Conservation (phyloP, 2,329 filamentous ascomycete species). For the Apiospora sp. region DNA sequence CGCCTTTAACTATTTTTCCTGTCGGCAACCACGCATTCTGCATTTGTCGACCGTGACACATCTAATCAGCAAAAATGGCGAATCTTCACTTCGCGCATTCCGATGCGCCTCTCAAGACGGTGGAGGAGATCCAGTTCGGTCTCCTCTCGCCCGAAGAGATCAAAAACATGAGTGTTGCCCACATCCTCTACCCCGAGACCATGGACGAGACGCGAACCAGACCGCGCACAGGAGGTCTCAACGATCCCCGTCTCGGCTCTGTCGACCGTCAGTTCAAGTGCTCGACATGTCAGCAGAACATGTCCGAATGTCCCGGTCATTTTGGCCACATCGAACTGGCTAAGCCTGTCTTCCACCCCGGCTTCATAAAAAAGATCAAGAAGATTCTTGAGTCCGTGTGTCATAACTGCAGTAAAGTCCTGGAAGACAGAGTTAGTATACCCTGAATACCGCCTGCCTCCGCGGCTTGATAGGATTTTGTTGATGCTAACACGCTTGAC, state of each 20-base stretch:
- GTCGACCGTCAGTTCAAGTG: slow-evolving; percentile 97
- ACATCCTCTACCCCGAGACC: slow-evolving; percentile 98
- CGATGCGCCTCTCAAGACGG: slow-evolving; percentile 94
- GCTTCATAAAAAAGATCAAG: slow-evolving; percentile 99
- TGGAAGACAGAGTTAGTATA: slow-evolving; percentile 96
- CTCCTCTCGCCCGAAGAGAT: slow-evolving; percentile 98
- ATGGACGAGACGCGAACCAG: slow-evolving; percentile 96
- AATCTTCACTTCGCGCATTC: slow-evolving; percentile 91
- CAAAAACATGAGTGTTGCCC: slow-evolving; percentile 96
- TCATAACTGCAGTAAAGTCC: slow-evolving; percentile 97
- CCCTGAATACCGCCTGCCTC: slow-evolving; percentile 41
- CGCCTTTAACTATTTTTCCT: neutral
- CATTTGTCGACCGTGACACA: slow-evolving; percentile 23
- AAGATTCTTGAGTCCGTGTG: slow-evolving; percentile 99
- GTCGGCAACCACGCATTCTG: neutral
- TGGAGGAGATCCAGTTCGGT: slow-evolving; percentile 99
- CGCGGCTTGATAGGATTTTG: slow-evolving; percentile 55
- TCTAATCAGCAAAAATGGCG: slow-evolving; percentile 73
- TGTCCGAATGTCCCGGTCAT: slow-evolving; percentile 95
- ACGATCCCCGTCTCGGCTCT: slow-evolving; percentile 94
- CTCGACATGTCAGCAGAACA: slow-evolving; percentile 94
- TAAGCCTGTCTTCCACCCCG: slow-evolving; percentile 91
- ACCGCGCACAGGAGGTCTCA: slow-evolving; percentile 89
- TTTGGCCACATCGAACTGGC: slow-evolving; percentile 99
- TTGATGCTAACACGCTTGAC: slow-evolving; percentile 66